phyloP scores from a whole-genome alignment of 495 filamentous ascomycete genomes.

The Penicillium cinerascens region DNA sequence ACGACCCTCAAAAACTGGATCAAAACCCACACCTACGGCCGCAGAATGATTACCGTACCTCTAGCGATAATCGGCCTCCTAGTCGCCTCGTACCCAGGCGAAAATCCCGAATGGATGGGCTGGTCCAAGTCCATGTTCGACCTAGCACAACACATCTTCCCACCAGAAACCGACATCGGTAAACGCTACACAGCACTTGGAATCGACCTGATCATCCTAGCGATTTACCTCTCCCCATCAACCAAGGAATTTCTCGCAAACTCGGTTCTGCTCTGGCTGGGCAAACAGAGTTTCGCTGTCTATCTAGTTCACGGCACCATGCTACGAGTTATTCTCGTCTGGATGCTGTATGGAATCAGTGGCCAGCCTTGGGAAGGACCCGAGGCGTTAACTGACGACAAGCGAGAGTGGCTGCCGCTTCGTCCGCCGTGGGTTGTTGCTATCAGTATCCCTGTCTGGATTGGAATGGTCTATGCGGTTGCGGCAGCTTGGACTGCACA shows the following conservation, averaged over 20 bases:
- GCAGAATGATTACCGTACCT: constrained; percentile 54
- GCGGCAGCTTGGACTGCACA: constrained; percentile 63
- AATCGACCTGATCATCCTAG: constrained; percentile 55
- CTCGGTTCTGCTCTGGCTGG: constrained; percentile 60
- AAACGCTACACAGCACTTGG: constrained; percentile 56
- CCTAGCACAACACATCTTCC: constrained; percentile 51
- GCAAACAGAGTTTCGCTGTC: constrained; percentile 67
- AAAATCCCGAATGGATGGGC: constrained; percentile 52
- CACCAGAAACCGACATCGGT: constrained; percentile 48
- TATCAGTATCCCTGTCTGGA: constrained; percentile 53
- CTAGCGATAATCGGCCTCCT: constrained; percentile 62
- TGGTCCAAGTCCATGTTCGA: constrained; percentile 56
- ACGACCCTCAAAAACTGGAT: constrained; percentile 16
- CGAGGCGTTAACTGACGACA: constrained; percentile 43
- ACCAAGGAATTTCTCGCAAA: constrained; percentile 56
- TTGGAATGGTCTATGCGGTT: constrained; percentile 53
- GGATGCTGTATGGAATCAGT: constrained; percentile 60
- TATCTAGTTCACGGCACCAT: constrained; percentile 68
- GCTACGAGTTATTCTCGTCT: constrained; percentile 58
- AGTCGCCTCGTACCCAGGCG: constrained; percentile 60
- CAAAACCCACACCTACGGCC: constrained; percentile 47
- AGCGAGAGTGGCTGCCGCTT: constrained; percentile 35
- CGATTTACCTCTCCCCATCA: constrained; percentile 56
- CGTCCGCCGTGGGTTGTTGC: constrained; percentile 41
- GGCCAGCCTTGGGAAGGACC: constrained; percentile 48